Percentiles rank a stretch among this genome's conserved stretches.
phyloP scores from a whole-genome alignment of 2,329 filamentous ascomycete species.

The Curvularia sp. region DNA sequence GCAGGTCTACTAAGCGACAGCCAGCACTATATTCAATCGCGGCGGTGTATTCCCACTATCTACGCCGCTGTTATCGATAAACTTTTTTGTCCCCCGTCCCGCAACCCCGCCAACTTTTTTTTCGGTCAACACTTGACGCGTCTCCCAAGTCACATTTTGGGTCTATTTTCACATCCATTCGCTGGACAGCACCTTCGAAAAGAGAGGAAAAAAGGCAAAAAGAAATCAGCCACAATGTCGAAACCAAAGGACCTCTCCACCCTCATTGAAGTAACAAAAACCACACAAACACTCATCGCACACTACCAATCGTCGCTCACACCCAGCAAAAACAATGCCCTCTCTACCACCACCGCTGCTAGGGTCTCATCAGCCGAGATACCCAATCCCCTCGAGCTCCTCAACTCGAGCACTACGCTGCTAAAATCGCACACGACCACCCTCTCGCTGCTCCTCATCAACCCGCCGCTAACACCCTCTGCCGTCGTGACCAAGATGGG shows the following conservation, averaged over 20 bases:
- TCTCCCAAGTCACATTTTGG: not conserved
- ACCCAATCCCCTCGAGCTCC: conserved; percentile 65
- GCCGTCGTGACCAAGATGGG: conserved; percentile 74
- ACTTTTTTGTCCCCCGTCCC: not conserved
- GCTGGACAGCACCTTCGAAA: not conserved
- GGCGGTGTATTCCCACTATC: not conserved
- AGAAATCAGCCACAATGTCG: conserved; percentile 18
- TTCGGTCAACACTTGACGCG: not conserved
- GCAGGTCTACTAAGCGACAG: not conserved
- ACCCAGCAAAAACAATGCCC: conserved; percentile 16
- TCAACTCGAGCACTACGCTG: conserved; percentile 73
- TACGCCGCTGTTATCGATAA: not conserved
- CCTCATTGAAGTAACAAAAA: conserved; percentile 46
- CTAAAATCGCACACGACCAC: conserved; percentile 87
- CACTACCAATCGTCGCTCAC: conserved; percentile 48
- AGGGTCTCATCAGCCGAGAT: conserved; percentile 29
- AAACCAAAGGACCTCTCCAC: conserved; percentile 37
- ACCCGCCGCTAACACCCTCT: conserved; percentile 81
- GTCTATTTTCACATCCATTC: not conserved
- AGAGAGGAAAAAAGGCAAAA: not conserved
- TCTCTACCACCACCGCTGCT: not conserved
- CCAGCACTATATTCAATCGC: not conserved
- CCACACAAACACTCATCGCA: conserved; percentile 45
- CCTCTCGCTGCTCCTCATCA: conserved; percentile 84
- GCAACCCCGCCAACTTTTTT: conserved; percentile 6